These are phyloP conservation scores for Nannochloris sp. DNA, from an alignment of 139 green algal species.

Conservation along the genomic window DNA sequence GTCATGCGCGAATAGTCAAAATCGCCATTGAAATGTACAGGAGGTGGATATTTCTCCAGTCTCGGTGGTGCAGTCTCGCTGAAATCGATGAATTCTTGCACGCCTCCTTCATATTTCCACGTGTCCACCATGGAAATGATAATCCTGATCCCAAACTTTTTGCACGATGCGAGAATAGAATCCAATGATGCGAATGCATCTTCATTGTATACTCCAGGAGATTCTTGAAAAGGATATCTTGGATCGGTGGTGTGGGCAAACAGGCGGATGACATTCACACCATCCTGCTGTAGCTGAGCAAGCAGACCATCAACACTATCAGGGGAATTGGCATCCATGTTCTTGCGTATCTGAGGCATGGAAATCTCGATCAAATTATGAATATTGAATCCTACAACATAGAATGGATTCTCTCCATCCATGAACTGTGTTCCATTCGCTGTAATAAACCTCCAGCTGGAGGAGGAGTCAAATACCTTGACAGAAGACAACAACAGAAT, in stretches of 20 bases:
- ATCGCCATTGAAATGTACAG: background rate
- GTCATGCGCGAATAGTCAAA: background rate
- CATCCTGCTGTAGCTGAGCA: no score
- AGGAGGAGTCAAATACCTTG: background rate
- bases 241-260: conserved; percentile 58
- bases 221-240: conserved; percentile 42
- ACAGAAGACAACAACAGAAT: background rate
- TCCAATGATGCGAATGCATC: conserved; percentile 54
- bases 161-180: conserved; percentile 50
- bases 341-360: conserved; percentile 3
- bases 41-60: background rate
- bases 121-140: conserved; percentile 66
- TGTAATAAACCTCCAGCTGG: background rate
- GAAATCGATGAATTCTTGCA: conserved; percentile 62
- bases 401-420: conserved; percentile 46
- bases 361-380: conserved; percentile 29
- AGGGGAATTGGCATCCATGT: background rate
- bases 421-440: conserved; percentile 31
- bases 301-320: background rate
- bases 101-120: conserved; percentile 51
- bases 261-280: conserved; percentile 48
- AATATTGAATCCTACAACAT: conserved; percentile 50
- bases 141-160: conserved; percentile 43
- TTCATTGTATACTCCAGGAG: conserved; percentile 53
- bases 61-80: conserved; percentile 14